Base-by-base conservation (phyloP, 2,329 filamentous ascomycete genomes). In the Tolypocladium sp. region DNA sequence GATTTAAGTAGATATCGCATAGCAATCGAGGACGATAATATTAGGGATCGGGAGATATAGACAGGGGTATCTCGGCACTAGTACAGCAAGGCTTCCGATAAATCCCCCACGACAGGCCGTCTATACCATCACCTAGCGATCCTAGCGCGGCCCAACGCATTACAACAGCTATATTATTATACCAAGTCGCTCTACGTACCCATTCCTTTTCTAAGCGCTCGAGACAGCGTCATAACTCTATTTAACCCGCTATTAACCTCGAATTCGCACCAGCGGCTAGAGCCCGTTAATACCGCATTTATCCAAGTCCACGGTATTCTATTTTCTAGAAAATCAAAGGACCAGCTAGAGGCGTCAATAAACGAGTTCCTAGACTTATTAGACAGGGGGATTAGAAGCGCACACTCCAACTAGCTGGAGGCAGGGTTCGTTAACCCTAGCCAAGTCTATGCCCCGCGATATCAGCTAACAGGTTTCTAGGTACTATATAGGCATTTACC, bases 41-140 rank as follows among this genome's bases (percentile, higher is more conserved):
- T 89, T 25, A 74, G 82, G 2, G 89, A 93, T 58, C 78, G 89
- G 1, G 90, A 96, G 55, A 83, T 86, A 0, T 97, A 93, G 93
- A 90, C 89, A 0, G 81, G 82, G 0, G 90, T 96, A 0, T 88
- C 89, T 0, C 78, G 87, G 0, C 86, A 88, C 49, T 97, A 92
- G 94, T 97, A 95, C 64, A 86, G 83, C 2, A 89, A 89, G 64
- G 90, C 91, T 0, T 89, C 90, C 0, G 89, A 96, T 64, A 87
- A 86, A 35, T 84, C 85, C 0, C 91, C 92, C 0, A 82, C 82
- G 0, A 86, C 89, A 0, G 93, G 93, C 0, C 80, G 92, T 0
- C 78, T 97, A 0, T 94, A 96, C 60, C 92, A 97, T 64, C 92
- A 97, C 67, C 76, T 97, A 0, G 93, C 92, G 0, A 92, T 93